Evolutionary conservation across 352 stramenopile genomes (phyloP).

Genomic region (Phytopythium cucurbitacearum): DNA sequence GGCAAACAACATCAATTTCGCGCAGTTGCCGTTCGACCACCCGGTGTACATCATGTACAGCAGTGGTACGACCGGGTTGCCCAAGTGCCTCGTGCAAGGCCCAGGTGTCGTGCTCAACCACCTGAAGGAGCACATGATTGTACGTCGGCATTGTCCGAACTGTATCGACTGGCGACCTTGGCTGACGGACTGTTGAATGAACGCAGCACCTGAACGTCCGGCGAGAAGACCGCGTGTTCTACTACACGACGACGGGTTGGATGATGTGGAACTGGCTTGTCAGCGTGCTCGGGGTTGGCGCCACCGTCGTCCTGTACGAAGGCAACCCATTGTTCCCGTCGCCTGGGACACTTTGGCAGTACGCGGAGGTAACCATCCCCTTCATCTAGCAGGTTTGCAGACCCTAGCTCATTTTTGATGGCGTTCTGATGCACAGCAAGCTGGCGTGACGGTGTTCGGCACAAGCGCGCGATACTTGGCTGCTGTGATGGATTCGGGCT

Average conservation of each 20-base stretch:
- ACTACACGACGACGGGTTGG: constrained; percentile 81
- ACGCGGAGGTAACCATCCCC: constrained; percentile 26
- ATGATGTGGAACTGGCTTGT: constrained; percentile 91
- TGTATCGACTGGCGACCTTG: no score
- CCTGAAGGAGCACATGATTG: constrained; percentile 75
- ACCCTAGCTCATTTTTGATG: neutral
- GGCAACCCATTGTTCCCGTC: constrained; percentile 70
- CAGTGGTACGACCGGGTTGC: constrained; percentile 79
- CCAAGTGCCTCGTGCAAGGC: constrained; percentile 86
- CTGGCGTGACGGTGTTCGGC: constrained; percentile 64
- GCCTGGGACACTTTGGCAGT: constrained; percentile 50
- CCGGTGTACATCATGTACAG: constrained; percentile 88
- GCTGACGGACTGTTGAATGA: no score
- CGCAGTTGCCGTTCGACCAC: constrained; percentile 79
- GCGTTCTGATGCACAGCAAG: constrained; percentile 19
- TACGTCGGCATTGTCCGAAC: constrained; percentile 13
- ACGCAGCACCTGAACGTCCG: constrained; percentile 59
- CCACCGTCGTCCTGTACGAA: constrained; percentile 76
- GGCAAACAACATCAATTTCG: constrained; percentile 44
- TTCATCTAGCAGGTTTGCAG: neutral
- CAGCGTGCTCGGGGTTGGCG: constrained; percentile 58
- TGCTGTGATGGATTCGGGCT: constrained; percentile 70
- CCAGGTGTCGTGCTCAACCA: constrained; percentile 73
- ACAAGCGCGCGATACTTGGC: constrained; percentile 72
- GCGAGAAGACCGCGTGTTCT: constrained; percentile 67